Conservation (phyloP, 2,329 filamentous ascomycete genomes). For the Lachnellula hyalina region DNA sequence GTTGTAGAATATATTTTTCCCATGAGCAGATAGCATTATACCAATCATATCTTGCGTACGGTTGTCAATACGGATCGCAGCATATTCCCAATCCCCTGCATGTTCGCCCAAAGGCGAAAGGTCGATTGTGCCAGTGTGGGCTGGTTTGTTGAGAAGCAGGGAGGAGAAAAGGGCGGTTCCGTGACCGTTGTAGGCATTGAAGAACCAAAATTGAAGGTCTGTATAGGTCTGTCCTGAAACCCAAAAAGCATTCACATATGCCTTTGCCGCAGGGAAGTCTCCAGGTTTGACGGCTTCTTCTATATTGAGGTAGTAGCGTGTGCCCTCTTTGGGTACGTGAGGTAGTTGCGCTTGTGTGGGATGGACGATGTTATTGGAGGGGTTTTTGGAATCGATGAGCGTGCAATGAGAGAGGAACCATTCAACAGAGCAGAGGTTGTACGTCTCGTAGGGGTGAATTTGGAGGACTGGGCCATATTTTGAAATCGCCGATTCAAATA, state of each 20-base stretch:
- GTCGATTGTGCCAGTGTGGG: slow-evolving; percentile 14
- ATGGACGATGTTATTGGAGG: slow-evolving; percentile 13
- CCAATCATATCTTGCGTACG: slow-evolving; percentile 17
- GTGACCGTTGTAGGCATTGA: slow-evolving; percentile 20
- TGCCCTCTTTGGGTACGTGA: slow-evolving; percentile 13
- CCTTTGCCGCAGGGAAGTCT: slow-evolving; percentile 15
- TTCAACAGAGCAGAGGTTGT: slow-evolving; percentile 18
- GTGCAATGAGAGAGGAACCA: slow-evolving; percentile 17
- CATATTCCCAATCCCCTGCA: slow-evolving; percentile 21
- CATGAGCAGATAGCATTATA: slow-evolving; percentile 17
- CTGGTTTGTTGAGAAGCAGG: slow-evolving; percentile 11
- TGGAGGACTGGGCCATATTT: slow-evolving; percentile 17
- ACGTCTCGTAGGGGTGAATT: slow-evolving; percentile 19
- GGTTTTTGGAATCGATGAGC: slow-evolving; percentile 14
- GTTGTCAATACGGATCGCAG: slow-evolving; percentile 19
- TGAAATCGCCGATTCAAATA: slow-evolving; percentile 16
- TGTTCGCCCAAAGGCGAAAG: slow-evolving; percentile 21
- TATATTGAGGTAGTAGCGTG: slow-evolving; percentile 17
- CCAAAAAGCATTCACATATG: slow-evolving; percentile 22
- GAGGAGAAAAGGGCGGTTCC: slow-evolving; percentile 14
- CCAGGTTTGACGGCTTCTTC: slow-evolving; percentile 17
- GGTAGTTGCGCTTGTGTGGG: slow-evolving; percentile 16
- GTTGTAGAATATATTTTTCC: slow-evolving; percentile 16
- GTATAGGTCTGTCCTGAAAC: slow-evolving; percentile 12
- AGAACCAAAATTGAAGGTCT: slow-evolving; percentile 23